A percentile compares a stretch with the other conserved stretches of the same genome.
phyloP scores from a whole-genome alignment of 2,329 filamentous ascomycete genomes.

The Domatiomyces catenatus region DNA sequence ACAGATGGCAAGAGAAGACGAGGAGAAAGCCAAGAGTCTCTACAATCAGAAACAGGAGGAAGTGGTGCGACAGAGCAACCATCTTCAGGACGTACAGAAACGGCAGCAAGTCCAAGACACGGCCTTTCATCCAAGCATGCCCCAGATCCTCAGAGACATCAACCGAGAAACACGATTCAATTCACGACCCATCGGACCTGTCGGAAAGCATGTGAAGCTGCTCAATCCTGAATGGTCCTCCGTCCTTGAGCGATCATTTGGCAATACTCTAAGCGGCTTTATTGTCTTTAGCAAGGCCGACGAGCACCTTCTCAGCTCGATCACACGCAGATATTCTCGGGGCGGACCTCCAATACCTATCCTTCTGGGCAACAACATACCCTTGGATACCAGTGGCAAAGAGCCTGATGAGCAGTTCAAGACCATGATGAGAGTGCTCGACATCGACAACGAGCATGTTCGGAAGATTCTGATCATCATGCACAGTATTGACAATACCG shows the following conservation, averaged over 20 bases:
- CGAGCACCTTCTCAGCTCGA: slow-evolving; percentile 46
- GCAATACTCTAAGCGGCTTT: slow-evolving; percentile 57
- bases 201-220: slow-evolving; percentile 64
- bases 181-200: slow-evolving; percentile 62
- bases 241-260: slow-evolving; percentile 64
- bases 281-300: slow-evolving; percentile 67
- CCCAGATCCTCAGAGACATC: slow-evolving; percentile 52
- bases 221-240: slow-evolving; percentile 67
- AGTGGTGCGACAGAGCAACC: slow-evolving; percentile 16
- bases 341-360: slow-evolving; percentile 42
- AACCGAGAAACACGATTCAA: slow-evolving; percentile 53
- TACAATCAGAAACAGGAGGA: slow-evolving; percentile 38
- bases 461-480: slow-evolving; percentile 72
- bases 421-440: slow-evolving; percentile 65
- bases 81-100: slow-evolving; percentile 37
- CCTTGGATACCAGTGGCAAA: slow-evolving; percentile 45
- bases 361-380: slow-evolving; percentile 44
- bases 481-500: slow-evolving; percentile 65
- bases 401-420: slow-evolving; percentile 60
- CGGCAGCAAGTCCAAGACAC: slow-evolving; percentile 45
- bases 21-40: slow-evolving; percentile 3
- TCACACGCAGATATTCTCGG: slow-evolving; percentile 41
- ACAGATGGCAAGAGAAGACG: slow-evolving; percentile 20
- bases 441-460: slow-evolving; percentile 63
- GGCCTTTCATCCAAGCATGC: slow-evolving; percentile 45